Evolutionary conservation across 2,329 filamentous ascomycete genomes (phyloP).

Genomic region (Xylariaceae sp.): DNA sequence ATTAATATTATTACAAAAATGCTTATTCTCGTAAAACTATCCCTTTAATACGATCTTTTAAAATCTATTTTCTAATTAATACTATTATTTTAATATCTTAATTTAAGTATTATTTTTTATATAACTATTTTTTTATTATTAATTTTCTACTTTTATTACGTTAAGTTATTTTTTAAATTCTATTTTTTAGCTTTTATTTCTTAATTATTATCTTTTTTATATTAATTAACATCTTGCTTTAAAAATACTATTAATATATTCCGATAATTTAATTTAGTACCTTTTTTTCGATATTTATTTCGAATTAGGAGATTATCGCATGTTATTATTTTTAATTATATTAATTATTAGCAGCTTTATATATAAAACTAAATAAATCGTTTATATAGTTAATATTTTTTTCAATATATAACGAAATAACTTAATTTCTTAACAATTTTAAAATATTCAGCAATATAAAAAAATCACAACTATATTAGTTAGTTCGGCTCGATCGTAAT

Average conservation of each 20-base stretch:
- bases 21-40: background rate
- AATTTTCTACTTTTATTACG: background rate
- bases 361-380: background rate
- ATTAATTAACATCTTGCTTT: background rate
- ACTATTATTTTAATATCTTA: background rate
- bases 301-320: background rate
- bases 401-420: background rate
- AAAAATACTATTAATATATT: background rate
- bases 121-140: background rate
- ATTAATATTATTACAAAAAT: background rate
- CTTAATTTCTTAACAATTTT: background rate
- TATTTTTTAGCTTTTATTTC: background rate
- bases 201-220: background rate
- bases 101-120: background rate
- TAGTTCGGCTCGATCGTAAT: background rate
- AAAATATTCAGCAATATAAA: background rate
- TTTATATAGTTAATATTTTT: background rate
- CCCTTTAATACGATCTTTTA: background rate
- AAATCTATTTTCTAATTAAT: too few relatives aligned
- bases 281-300: background rate
- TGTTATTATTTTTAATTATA: background rate
- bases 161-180: background rate
- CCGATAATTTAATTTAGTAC: background rate
- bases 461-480: background rate
- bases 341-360: background rate